Conservation (phyloP, 1,284 basidiomycete species). For the Pulveroboletus sp. region DNA sequence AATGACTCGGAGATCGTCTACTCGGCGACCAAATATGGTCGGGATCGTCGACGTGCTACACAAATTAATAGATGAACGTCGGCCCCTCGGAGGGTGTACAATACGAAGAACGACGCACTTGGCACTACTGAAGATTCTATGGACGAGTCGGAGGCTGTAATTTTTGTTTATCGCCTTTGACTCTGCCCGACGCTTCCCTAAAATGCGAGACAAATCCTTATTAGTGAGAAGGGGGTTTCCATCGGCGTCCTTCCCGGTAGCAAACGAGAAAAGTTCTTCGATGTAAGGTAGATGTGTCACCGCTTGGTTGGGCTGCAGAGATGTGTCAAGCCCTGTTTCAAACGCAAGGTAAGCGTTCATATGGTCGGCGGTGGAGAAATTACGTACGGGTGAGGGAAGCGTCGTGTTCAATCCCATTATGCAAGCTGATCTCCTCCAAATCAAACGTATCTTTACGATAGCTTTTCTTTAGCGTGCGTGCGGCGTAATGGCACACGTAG, state of each 20-base stretch:
- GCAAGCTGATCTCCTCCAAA: constrained; percentile 60
- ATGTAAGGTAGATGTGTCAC: constrained; percentile 50
- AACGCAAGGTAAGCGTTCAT: not conserved
- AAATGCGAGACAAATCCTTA: constrained; percentile 56
- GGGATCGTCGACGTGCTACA: constrained; percentile 27
- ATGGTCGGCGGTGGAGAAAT: not conserved
- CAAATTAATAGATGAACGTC: not conserved
- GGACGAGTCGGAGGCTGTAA: constrained; percentile 48
- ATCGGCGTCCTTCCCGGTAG: constrained; percentile 54
- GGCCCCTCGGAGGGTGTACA: no score
- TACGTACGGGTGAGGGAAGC: constrained; percentile 45
- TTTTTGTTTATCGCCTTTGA: constrained; percentile 52
- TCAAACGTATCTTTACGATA: constrained; percentile 62
- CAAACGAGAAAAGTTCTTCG: constrained; percentile 55
- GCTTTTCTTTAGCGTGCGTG: constrained; percentile 53
- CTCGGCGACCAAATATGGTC: constrained; percentile 60
- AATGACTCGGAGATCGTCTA: constrained; percentile 53
- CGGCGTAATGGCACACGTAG: constrained; percentile 59
- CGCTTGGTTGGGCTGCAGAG: constrained; percentile 52
- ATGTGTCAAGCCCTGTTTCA: constrained; percentile 54
- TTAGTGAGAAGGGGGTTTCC: constrained; percentile 51
- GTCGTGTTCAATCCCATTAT: constrained; percentile 54
- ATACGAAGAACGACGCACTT: constrained; percentile 48
- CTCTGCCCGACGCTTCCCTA: constrained; percentile 59
- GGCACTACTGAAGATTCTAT: constrained; percentile 61